Evolutionary conservation across 225 moss, liverwort and hornwort species (phyloP).

Genomic region (Sphagnum contortum): DNA sequence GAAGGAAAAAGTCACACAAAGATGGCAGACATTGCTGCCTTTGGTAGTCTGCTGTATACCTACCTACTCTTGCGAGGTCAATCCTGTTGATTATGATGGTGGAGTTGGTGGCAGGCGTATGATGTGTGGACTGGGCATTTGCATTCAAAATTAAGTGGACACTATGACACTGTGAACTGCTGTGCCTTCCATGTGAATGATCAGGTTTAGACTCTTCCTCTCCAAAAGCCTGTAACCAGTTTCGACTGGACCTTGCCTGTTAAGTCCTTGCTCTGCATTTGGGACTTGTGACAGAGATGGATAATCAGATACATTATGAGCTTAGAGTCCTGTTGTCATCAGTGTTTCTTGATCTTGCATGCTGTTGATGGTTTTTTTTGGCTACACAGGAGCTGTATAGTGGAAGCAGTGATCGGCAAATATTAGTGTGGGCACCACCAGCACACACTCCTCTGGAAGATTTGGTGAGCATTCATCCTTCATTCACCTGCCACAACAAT

Average conservation of each 20-base stretch:
- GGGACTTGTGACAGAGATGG: no score
- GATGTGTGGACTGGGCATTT: conserved; percentile 83
- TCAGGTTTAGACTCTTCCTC: conserved; percentile 38
- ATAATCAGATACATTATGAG: no score
- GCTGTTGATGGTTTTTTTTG: no score
- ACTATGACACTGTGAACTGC: conserved; percentile 84
- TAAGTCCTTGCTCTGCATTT: no score
- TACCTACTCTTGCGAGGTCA: no score
- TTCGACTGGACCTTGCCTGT: no score
- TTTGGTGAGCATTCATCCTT: conserved; percentile 15
- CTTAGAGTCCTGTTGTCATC: no score
- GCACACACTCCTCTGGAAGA: conserved; percentile 33
- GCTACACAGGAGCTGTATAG: conserved; percentile 68
- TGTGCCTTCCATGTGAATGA: conserved; percentile 72
- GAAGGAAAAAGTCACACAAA: no score
- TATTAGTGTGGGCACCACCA: conserved; percentile 85
- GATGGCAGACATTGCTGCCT: no score
- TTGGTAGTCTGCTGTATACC: no score
- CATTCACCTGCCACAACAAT: background rate
- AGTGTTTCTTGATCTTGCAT: no score
- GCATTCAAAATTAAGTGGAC: conserved; percentile 64
- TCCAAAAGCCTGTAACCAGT: background rate
- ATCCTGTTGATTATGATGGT: no score
- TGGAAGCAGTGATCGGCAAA: conserved; percentile 91
- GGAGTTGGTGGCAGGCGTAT: conserved; percentile 36